phyloP scores from a whole-genome alignment of 164 flowering plant species.

The Sextonia rubra region DNA sequence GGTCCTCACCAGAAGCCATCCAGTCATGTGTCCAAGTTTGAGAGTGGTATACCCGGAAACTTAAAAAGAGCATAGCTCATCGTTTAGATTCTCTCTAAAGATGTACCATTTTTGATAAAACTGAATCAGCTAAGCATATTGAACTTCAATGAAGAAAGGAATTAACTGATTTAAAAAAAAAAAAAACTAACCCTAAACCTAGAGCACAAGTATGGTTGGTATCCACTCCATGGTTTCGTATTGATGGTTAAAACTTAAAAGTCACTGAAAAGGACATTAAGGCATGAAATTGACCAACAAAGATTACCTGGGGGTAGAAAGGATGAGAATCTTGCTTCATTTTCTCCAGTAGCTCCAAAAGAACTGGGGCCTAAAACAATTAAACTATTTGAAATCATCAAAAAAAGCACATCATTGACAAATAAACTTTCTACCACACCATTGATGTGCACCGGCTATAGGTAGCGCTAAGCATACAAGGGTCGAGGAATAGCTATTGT shows the following conservation, averaged over 20 bases:
- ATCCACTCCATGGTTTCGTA: not conserved
- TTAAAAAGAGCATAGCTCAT: not conserved
- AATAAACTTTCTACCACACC: too few species aligned
- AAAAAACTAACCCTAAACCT: not conserved
- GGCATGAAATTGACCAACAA: not conserved
- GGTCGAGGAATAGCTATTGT: too few species aligned
- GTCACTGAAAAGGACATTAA: not conserved
- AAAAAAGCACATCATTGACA: not conserved
- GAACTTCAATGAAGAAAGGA: too few species aligned
- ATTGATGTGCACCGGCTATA: too few species aligned
- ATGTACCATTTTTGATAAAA: not conserved
- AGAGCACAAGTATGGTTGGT: not conserved
- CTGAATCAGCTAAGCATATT: too few species aligned
- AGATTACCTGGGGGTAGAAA: constrained; percentile 69
- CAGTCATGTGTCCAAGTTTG: not conserved
- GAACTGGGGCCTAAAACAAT: constrained; percentile 65
- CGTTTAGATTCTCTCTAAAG: not conserved
- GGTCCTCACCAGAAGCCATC: not conserved
- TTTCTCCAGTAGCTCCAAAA: constrained; percentile 60
- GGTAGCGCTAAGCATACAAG: too few species aligned
- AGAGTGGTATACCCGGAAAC: not conserved
- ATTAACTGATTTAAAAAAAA: not conserved
- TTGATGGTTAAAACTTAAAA: not conserved
- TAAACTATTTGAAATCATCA: constrained; percentile 1
- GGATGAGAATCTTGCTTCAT: constrained; percentile 44